These are phyloP conservation scores for Zygosaccharomyces gambellarensis DNA, from an alignment of 805 yeast species.

Conservation along the genomic window DNA sequence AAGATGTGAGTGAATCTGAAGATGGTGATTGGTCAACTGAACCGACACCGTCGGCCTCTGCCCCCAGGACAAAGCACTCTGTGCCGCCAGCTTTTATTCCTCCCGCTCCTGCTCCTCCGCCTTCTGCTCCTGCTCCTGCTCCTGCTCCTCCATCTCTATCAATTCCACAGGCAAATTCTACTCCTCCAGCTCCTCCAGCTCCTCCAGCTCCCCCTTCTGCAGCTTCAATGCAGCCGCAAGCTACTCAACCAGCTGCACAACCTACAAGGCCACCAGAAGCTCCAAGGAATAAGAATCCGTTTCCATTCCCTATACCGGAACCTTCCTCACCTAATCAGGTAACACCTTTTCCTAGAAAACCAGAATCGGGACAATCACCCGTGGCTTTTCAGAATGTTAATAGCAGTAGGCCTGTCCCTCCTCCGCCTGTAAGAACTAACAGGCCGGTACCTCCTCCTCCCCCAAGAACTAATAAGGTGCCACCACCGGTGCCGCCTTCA, in stretches of 20 bases:
- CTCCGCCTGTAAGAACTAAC: conserved; percentile 15
- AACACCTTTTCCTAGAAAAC: conserved; percentile 15
- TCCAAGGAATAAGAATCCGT: conserved; percentile 15
- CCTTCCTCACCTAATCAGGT: conserved; percentile 4
- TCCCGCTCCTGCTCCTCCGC: conserved; percentile 11
- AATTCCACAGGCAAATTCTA: conserved; percentile 8
- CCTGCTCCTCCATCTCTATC: conserved; percentile 8
- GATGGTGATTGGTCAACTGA: conserved; percentile 19
- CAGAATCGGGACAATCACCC: conserved; percentile 9
- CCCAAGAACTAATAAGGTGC: conserved; percentile 6
- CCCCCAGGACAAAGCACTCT: conserved; percentile 7
- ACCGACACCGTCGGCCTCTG: conserved; percentile 22
- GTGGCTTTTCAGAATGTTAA: conserved; percentile 6
- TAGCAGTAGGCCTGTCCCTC: conserved; percentile 20
- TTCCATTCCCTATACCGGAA: conserved; percentile 18
- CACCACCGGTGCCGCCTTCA: conserved; percentile 27
- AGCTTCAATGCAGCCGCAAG: conserved; percentile 8
- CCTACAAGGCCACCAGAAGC: conserved; percentile 6
- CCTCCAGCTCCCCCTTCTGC: conserved; percentile 10
- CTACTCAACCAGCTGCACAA: conserved; percentile 2
- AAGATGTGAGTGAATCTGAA: conserved; percentile 11
- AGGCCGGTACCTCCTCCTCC: conserved; percentile 25
- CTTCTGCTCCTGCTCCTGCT: conserved; percentile 9
- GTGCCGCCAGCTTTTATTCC: conserved; percentile 16
- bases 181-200: conserved; percentile 10